Evolutionary conservation across 176 grass and related monocot genomes (phyloP), one percentile per base, ranked within the genome.

Genomic region (Ananas comosus): DNA sequence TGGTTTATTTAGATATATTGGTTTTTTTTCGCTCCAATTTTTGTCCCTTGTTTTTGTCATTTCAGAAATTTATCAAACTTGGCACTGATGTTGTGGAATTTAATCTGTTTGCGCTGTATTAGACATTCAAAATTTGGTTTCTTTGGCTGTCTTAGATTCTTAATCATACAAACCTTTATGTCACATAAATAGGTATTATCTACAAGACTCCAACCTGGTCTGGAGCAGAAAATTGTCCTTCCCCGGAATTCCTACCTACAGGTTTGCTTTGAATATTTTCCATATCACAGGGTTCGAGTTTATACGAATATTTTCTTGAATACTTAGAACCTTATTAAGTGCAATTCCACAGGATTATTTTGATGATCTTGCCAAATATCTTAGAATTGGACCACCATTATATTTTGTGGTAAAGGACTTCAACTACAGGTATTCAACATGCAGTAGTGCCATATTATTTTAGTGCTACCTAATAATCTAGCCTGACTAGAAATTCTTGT

Each of bases 361-460:
- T 80, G 79, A 81, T 53, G 84, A 93, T 78, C 86, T 99, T 75
- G 82, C 77, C 64, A 93, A 85, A 22, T 99, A 99, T 69, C 78
- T 99, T 72, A 90, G 86, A 92, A 84, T 99, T 54, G 94, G 94
- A 71, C 89, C 94, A 47, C 94, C 94, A 53, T 64, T 99, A 71
- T 99, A 99, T 78, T 99, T 99, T 85, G 89, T 99, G 63, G 74
- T 99, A 22, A 99, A 93, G 78, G 79, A 93, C 68, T 99, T 93
- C 82, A 99, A 93, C 79, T 99, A 90, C 87, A 99, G 94, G 94
- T 59, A 59, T 10, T 59, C 19, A 21, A 64, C 49, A 65, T 70
- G 13, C 11, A 51, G 42, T 64, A 11, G 70, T 51, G 9, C 63
- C n/a, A 80, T 42, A 7, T 42, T 42, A 42, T 42, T 42, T 42